A percentile compares a stretch with the other conserved stretches of the same genome.
phyloP scores from a whole-genome alignment of 1,284 basidiomycete species.

The Cutaneotrichosporon sp. region DNA sequence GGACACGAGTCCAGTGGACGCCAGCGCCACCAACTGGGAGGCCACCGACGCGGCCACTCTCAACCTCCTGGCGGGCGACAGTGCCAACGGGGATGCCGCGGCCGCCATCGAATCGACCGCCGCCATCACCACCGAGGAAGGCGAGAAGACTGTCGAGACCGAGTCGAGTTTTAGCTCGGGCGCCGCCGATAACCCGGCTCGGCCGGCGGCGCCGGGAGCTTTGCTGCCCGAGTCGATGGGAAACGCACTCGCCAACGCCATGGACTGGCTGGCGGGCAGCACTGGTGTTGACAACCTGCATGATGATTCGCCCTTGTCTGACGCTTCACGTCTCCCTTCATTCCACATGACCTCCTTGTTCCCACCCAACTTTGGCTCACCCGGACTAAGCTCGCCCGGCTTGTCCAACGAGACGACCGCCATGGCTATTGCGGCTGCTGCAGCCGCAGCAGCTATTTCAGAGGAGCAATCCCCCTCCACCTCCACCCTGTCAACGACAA shows the following conservation, averaged over 20 bases:
- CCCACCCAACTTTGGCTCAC: constrained; percentile 34
- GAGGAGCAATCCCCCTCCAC: background rate
- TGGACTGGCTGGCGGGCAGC: constrained; percentile 40
- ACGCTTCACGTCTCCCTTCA: constrained; percentile 32
- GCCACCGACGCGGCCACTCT: constrained; percentile 2
- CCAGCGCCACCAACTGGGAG: constrained; percentile 31
- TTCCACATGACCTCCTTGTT: constrained; percentile 41
- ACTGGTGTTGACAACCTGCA: constrained; percentile 3
- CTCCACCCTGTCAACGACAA: constrained; percentile 8
- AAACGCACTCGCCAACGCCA: constrained; percentile 34
- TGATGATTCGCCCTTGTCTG: constrained; percentile 10
- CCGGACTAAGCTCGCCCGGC: constrained; percentile 1
- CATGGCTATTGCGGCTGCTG: constrained; percentile 20
- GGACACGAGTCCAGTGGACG: constrained; percentile 29
- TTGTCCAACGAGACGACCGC: constrained; percentile 27
- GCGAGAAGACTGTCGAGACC: constrained; percentile 12
- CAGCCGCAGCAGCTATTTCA: constrained; percentile 15
- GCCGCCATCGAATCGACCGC: constrained; percentile 20
- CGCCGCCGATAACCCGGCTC: constrained; percentile 34
- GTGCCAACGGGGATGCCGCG: constrained; percentile 10
- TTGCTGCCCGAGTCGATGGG: constrained; percentile 37
- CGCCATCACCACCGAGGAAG: constrained; percentile 8
- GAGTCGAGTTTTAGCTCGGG: constrained; percentile 30
- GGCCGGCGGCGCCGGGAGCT: constrained; percentile 33
- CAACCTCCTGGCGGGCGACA: constrained; percentile 5